Evolutionary conservation across 495 filamentous ascomycete genomes (phyloP), one percentile per base, ranked within the genome.

Genomic region (Evansstolkia leycettana): DNA sequence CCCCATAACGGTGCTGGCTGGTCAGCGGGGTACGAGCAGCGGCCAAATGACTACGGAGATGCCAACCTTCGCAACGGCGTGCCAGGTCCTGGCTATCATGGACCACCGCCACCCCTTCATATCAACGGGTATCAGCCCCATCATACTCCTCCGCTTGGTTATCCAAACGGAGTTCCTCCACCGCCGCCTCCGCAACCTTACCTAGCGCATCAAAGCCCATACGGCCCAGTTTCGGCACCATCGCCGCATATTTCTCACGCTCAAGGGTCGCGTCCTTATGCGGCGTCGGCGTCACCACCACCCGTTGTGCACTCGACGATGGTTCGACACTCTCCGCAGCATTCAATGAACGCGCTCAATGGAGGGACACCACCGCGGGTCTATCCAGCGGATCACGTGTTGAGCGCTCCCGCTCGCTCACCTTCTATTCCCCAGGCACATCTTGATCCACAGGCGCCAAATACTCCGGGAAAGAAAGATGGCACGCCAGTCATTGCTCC

Each of bases 271-370:
- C 61, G 62, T 11, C 39, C 58, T 17, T 64, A 57, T 33, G 55
- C 62, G n/a, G 51, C 69, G 18, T 70, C 67, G 1, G 58, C 58
- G 13, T 65, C 63, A n/a, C 62, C 63, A n/a, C 62, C 58, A 12
- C 66, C 67, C 0, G 51, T 65, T 19, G 45, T 64, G 16, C 51
- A 64, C 17, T 60, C 58, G 3, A 64, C 60, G 7, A 53, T 62
- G 36, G 50, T 62, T 10, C 58, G 55, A 19, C 64, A 51, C 15
- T 66, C 64, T 2, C 62, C 64, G 0, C 58, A 55, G 20, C 62
- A 52, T 32, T 54, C 61, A 6, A 43, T 64, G 19, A 57, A 51
- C 32, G 60, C 55, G 1, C 39, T 60, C 34, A 64, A 62, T 20
- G 56, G 52, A 4, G 57, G 56, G 1, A 55, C 59, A 1, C 62